phyloP scores from a whole-genome alignment of 148 eudicot genomes.

The Amaranthus cruentus region DNA sequence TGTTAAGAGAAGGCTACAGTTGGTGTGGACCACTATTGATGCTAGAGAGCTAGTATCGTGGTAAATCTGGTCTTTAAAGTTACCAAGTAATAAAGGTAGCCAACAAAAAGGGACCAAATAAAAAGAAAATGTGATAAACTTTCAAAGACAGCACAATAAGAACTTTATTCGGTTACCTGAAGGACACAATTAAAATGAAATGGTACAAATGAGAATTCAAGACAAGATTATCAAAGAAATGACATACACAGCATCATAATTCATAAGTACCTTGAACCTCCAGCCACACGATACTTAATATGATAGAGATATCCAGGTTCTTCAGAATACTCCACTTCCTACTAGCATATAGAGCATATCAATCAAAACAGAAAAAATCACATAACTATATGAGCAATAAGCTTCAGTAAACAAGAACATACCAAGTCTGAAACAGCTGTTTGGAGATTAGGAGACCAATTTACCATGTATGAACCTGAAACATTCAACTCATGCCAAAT shows the following conservation, averaged over 20 bases:
- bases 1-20: no score
- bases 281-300: conserved; percentile 97
- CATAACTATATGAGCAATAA: conserved; percentile 6
- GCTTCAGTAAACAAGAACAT: conserved; percentile 20
- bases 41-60: no score
- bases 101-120: no score
- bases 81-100: no score
- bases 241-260: conserved; percentile 5
- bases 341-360: conserved; percentile 14
- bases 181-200: neutral
- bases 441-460: conserved; percentile 96
- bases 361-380: conserved; percentile 2
- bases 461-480: conserved; percentile 98
- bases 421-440: conserved; percentile 99
- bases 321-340: conserved; percentile 99
- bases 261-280: conserved; percentile 69
- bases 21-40: no score
- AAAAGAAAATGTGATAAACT: no score
- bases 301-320: conserved; percentile 90
- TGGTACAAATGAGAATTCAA: neutral
- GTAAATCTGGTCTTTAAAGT: no score
- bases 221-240: neutral
- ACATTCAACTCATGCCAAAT: conserved; percentile 19
- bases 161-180: no score
- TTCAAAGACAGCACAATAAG: no score